A percentile compares a stretch with the other conserved stretches of the same genome.
Conservation (phyloP, 305 asterid genomes). For the Caryopteris hybrid region DNA sequence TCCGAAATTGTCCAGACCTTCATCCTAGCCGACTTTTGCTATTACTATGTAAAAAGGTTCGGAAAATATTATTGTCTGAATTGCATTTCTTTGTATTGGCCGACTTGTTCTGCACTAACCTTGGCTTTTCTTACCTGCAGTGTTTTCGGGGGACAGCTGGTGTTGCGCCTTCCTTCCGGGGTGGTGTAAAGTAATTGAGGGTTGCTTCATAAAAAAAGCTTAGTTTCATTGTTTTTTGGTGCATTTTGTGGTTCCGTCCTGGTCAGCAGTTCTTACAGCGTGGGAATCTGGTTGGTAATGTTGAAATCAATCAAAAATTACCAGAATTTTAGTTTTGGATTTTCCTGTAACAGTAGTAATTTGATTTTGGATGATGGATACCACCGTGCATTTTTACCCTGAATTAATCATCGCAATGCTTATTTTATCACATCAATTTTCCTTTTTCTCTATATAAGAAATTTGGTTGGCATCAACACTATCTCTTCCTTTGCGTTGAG, state of each 20-base stretch:
- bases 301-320: slow-evolving; percentile 6
- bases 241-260: not conserved
- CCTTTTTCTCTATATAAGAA: not conserved
- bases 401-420: slow-evolving; percentile 5
- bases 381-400: slow-evolving; percentile 6
- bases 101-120: not conserved
- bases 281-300: slow-evolving; percentile 17
- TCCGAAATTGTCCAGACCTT: slow-evolving; percentile 64
- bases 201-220: slow-evolving; percentile 3
- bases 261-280: slow-evolving; percentile 18
- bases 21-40: slow-evolving; percentile 66
- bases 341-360: slow-evolving; percentile 16
- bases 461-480: too few relatives aligned
- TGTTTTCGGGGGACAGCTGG: slow-evolving; percentile 55
- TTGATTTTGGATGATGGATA: slow-evolving; percentile 19
- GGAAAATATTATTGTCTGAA: not conserved
- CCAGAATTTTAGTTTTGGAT: slow-evolving; percentile 9
- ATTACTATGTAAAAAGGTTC: slow-evolving; percentile 59
- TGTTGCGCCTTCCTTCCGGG: slow-evolving; percentile 54
- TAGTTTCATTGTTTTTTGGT: slow-evolving; percentile 13
- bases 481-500: too few relatives aligned
- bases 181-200: slow-evolving; percentile 29
- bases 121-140: slow-evolving; percentile 28
- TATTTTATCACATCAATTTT: not conserved
- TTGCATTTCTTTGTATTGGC: not conserved